Evolutionary conservation across 805 yeast genomes (phyloP).

Genomic region (Hanseniaspora meyeri): DNA sequence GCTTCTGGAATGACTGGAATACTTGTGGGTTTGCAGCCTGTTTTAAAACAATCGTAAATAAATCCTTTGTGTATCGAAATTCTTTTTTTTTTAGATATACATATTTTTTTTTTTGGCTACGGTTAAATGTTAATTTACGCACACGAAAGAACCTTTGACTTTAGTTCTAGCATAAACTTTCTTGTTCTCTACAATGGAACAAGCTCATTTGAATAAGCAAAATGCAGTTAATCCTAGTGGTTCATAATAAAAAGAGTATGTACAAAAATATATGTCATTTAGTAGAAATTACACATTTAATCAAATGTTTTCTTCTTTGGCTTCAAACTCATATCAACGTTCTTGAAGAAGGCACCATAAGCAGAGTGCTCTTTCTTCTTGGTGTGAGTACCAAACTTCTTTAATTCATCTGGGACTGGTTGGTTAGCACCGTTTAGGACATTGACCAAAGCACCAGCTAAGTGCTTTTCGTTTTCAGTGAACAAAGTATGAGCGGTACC

Average conservation of each 20-base stretch:
- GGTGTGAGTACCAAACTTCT: constrained; percentile 94
- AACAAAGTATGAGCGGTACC: constrained; percentile 93
- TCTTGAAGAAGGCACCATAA: constrained; percentile 95
- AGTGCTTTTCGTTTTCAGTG: constrained; percentile 92
- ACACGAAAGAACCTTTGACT: too few species aligned
- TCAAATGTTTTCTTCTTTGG: constrained; percentile 83
- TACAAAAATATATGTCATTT: not conserved
- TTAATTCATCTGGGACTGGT: constrained; percentile 85
- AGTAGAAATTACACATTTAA: constrained; percentile 18
- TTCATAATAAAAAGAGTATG: not conserved
- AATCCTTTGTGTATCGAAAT: too few species aligned
- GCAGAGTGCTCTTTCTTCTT: constrained; percentile 95
- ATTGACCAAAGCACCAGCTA: constrained; percentile 87
- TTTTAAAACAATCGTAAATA: too few species aligned
- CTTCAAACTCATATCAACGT: constrained; percentile 74
- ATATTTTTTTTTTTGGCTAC: too few species aligned
- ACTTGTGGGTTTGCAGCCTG: not conserved
- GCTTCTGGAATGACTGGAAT: not conserved
- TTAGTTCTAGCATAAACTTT: too few species aligned
- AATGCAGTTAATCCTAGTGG: not conserved
- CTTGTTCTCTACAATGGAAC: too few species aligned
- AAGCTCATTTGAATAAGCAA: too few species aligned
- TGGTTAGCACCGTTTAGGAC: constrained; percentile 89
- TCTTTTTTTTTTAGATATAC: too few species aligned
- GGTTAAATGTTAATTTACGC: too few species aligned